A percentile compares a stretch with the other conserved stretches of the same genome.
These are phyloP conservation scores for Fagopyrum homotropicum DNA, from an alignment of 148 eudicot species.

Conservation along the genomic window DNA sequence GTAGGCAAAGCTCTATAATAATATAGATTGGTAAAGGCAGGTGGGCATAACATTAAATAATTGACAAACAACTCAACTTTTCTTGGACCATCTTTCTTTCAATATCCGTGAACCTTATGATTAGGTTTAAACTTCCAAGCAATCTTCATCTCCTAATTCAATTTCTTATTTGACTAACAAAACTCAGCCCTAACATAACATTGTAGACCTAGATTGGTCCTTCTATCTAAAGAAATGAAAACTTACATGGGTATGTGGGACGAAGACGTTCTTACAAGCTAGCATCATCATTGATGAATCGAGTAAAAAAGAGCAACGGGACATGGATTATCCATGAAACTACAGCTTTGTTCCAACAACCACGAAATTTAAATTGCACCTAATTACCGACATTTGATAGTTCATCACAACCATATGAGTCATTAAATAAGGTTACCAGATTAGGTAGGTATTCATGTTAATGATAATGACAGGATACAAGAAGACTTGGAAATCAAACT, in stretches of 20 bases:
- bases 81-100: not conserved
- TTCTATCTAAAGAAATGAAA: too few species aligned
- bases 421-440: not conserved
- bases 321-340: constrained; percentile 6
- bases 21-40: not conserved
- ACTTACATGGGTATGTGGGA: too few species aligned
- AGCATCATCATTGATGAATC: not conserved
- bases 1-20: not conserved
- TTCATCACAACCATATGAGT: not conserved
- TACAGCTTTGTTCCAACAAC: not conserved
- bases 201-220: too few species aligned
- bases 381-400: constrained; percentile 10
- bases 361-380: not conserved
- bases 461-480: not conserved
- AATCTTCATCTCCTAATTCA: not conserved
- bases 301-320: not conserved
- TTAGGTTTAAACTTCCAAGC: not conserved
- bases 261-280: not conserved
- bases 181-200: not conserved
- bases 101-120: not conserved
- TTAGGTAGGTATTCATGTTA: constrained; percentile 1
- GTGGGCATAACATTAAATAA: not conserved
- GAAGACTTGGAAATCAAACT: not conserved
- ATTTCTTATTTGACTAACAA: not conserved
- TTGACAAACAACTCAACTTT: not conserved